Percentiles rank a stretch among this genome's conserved stretches.
Conservation (phyloP, 2,329 filamentous ascomycete genomes). For the Coniella lustricola region DNA sequence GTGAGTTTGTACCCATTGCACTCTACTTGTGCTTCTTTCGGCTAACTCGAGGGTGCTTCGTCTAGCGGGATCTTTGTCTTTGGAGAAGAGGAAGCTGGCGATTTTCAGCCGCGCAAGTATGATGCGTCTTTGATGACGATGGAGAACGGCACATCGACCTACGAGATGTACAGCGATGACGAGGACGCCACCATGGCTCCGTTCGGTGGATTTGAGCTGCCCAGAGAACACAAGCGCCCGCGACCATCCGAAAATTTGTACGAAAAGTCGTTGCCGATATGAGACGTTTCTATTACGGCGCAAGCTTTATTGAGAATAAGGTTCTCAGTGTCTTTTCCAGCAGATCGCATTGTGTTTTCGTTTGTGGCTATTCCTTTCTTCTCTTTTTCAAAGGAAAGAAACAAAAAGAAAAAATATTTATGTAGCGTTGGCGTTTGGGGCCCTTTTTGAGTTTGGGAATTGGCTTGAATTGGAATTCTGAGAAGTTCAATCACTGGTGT, state of each 20-base stretch:
- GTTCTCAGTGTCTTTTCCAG: no score
- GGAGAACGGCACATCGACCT: neutral
- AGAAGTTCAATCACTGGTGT: no score
- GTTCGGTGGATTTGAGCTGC: neutral
- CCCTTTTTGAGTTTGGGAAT: no score
- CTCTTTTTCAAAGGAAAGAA: no score
- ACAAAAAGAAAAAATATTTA: no score
- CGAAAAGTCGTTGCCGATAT: neutral
- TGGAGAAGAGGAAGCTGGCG: neutral
- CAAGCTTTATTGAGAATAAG: no score
- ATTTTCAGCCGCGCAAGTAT: neutral
- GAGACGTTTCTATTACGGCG: no score
- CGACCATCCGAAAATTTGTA: neutral
- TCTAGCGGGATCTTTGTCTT: neutral
- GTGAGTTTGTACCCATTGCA: constrained; percentile 11
- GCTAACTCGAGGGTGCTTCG: neutral
- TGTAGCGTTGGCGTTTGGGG: no score
- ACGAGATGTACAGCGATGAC: neutral
- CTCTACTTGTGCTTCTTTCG: neutral
- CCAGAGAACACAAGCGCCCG: neutral
- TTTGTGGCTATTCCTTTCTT: no score
- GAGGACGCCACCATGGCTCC: neutral
- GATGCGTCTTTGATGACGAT: neutral
- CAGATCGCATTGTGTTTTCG: no score
- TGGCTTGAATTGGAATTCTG: no score